phyloP scores from a whole-genome alignment of 495 filamentous ascomycete genomes.

The Chaetomidium leptoderma region DNA sequence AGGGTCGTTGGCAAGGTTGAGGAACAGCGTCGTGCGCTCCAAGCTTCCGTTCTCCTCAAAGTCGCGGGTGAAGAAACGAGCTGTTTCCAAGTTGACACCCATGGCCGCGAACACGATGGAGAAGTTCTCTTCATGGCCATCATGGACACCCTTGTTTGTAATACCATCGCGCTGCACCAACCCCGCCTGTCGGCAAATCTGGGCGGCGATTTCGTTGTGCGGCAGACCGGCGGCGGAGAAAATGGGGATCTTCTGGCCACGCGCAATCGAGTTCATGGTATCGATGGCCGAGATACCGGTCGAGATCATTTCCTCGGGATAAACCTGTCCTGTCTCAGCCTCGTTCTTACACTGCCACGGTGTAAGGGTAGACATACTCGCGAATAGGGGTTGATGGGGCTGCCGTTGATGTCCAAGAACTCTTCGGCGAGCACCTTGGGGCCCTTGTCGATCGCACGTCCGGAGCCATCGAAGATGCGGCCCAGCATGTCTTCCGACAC shows the following conservation, averaged over 20 bases:
- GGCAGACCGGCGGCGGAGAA: conserved; percentile 98
- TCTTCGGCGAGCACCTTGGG: conserved; percentile 98
- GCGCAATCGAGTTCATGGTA: conserved; percentile 99
- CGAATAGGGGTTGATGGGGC: conserved; percentile 97
- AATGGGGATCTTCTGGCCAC: conserved; percentile 99
- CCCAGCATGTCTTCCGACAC: conserved; percentile 99
- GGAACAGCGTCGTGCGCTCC: conserved; percentile 93
- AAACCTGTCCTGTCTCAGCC: conserved; percentile 57
- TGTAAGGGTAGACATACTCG: conserved; percentile 51
- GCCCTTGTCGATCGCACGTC: conserved; percentile 95
- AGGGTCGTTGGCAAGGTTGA: conserved; percentile 98
- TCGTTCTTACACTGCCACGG: neutral
- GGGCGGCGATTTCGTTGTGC: conserved; percentile 97
- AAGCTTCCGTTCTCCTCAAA: conserved; percentile 99
- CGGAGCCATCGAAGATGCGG: conserved; percentile 97
- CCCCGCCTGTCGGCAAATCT: conserved; percentile 94
- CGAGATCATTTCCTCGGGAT: conserved; percentile 99
- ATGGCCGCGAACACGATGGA: conserved; percentile 98
- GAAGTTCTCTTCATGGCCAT: conserved; percentile 98
- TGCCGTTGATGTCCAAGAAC: conserved; percentile 98
- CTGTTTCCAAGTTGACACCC: conserved; percentile 99
- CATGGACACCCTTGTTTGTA: conserved; percentile 88
- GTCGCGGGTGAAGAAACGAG: conserved; percentile 95
- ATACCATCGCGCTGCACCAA: conserved; percentile 74
- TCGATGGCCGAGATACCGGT: conserved; percentile 99